Evolutionary conservation across 148 eudicot species (phyloP).

Genomic region (Vaccinium corymbosum): DNA sequence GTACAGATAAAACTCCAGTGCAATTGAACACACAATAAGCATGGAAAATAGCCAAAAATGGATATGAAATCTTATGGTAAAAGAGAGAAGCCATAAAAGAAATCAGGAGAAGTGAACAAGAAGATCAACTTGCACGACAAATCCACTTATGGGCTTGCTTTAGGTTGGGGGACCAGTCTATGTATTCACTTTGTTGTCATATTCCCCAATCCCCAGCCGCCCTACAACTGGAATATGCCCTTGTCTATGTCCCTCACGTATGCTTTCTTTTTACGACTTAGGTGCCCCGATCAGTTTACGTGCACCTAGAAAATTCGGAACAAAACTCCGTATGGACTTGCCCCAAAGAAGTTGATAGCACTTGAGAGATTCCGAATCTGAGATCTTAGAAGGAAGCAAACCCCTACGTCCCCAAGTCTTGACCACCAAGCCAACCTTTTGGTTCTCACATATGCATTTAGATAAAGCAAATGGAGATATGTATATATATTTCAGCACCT

Average conservation of each 20-base stretch:
- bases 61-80: neutral
- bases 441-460: neutral
- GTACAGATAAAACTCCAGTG: neutral
- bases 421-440: no score
- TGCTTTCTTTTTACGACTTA: neutral
- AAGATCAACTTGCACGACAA: slow-evolving; percentile 10
- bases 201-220: neutral
- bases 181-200: neutral
- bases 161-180: neutral
- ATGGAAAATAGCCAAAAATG: neutral
- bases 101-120: neutral
- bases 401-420: no score
- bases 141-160: neutral
- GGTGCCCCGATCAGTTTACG: no score
- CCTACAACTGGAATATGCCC: slow-evolving; percentile 15
- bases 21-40: neutral
- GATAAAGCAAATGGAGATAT: neutral
- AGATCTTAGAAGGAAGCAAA: no score
- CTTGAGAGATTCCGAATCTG: no score
- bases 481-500: slow-evolving; percentile 7
- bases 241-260: neutral
- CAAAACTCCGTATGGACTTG: no score
- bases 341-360: no score
- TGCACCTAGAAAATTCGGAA: no score
- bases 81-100: neutral